Evolutionary conservation across 768 basidiomycete genomes (phyloP).

Genomic region (Cystoderma amianthinum): DNA sequence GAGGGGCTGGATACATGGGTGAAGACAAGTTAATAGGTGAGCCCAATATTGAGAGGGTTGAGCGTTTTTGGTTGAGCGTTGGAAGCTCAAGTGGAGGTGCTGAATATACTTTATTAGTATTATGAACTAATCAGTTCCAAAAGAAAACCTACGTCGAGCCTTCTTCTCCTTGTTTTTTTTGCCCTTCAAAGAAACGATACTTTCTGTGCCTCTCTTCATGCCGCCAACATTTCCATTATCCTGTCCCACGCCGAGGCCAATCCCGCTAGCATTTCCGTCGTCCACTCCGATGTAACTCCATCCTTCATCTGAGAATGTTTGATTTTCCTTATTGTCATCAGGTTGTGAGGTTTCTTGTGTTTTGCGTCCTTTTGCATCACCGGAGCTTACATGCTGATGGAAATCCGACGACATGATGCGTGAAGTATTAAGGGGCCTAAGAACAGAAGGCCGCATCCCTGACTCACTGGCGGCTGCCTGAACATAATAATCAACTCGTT

Average conservation of each 20-base stretch:
- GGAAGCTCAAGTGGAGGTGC: slow-evolving; percentile 53
- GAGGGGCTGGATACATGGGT: slow-evolving; percentile 24
- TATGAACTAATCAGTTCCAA: background rate
- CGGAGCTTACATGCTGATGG: background rate
- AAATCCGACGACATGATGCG: background rate
- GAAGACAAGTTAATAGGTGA: slow-evolving; percentile 43
- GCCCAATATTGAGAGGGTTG: slow-evolving; percentile 34
- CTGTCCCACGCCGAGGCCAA: slow-evolving; percentile 29
- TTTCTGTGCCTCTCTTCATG: slow-evolving; percentile 14
- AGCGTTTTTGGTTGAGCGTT: slow-evolving; percentile 36
- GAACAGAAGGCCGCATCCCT: background rate
- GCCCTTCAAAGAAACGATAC: slow-evolving; percentile 16
- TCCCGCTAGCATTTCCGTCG: slow-evolving; percentile 18
- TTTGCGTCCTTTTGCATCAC: slow-evolving; percentile 3
- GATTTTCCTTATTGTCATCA: slow-evolving; percentile 37
- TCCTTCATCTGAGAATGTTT: slow-evolving; percentile 23
- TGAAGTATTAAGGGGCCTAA: background rate
- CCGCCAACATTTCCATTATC: slow-evolving; percentile 41
- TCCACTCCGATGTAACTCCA: slow-evolving; percentile 31
- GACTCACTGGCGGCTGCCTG: slow-evolving; percentile 9
- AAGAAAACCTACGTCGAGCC: slow-evolving; percentile 40
- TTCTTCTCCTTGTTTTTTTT: slow-evolving; percentile 50
- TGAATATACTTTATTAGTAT: slow-evolving; percentile 23
- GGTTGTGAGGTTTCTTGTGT: slow-evolving; percentile 9
- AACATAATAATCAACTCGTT: slow-evolving; percentile 35